Evolutionary conservation across 2,329 filamentous ascomycete genomes (phyloP), one percentile per base, ranked within the genome.

Genomic region (Xylariaceae sp.): DNA sequence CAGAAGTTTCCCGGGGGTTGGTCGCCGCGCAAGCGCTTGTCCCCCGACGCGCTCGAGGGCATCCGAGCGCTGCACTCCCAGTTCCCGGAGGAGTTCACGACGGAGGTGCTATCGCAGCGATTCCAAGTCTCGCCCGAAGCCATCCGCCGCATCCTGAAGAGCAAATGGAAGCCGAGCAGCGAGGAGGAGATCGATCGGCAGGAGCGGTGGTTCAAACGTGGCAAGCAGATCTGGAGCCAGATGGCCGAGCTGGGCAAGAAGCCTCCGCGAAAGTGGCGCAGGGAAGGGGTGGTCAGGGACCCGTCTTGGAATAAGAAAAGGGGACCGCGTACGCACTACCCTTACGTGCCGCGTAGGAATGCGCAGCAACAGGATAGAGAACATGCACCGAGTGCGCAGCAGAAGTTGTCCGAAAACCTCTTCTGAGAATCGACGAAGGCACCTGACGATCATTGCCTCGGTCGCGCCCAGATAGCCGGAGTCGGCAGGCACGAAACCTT

Each of bases 51-150:
- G 1, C 79, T 97, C 29, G 88, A 90, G n/a, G 93, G 92, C 42
- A 96, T 99, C 65, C 87, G 92, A 42, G 88, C 90, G 19, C 79
- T 99, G 32, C 86, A 97, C 72, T 77, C 82, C 21, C 87, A 91
- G 65, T 88, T 91, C 60, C 91, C 93, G 0, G 81, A 89, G 2
- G 80, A 82, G 54, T 97, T 92, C 76, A 89, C 88, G 3, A 96
- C 89, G 0, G 74, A 81, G 16, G 81, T 85, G 32, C 84, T 98
- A 14, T 85, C 93, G 0, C 70, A 86, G 1, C 85, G 91, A 65
- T 99, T 98, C 74, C 81, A 92, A 71, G 80, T 97, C n/a, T 92
- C 91, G 0, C 80, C 90, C 2, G 95, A 99, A 71, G 90, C 87
- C 0, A 90, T 98, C 56, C 86, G 93, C 10, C 84, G 95, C 37